Evolutionary conservation across 345 rosid species (phyloP).

Genomic region (Camelina sativa): DNA sequence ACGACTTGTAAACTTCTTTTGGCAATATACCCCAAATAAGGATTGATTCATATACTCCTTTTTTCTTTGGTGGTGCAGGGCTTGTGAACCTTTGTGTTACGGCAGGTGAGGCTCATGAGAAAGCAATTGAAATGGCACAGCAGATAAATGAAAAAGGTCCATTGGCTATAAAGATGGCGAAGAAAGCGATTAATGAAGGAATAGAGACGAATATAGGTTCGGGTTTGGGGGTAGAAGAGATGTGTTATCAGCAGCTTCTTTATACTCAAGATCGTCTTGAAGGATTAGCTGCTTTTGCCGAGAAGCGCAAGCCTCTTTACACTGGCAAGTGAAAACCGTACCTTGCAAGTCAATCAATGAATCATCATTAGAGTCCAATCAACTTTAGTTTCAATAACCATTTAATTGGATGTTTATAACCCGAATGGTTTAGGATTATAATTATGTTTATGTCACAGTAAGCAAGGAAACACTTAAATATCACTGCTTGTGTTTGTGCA

Average conservation of each 20-base stretch:
- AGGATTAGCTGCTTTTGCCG: slow-evolving; percentile 90
- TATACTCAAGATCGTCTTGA: slow-evolving; percentile 81
- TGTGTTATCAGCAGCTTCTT: slow-evolving; percentile 64
- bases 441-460: background rate
- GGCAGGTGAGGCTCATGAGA: slow-evolving; percentile 70
- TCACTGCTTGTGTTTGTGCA: slow-evolving; percentile 20
- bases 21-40: background rate
- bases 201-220: slow-evolving; percentile 59
- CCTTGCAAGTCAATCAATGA: background rate
- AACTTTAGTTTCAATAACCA: slow-evolving; percentile 5
- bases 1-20: background rate
- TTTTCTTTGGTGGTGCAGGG: slow-evolving; percentile 47
- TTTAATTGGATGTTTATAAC: slow-evolving; percentile 15
- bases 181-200: slow-evolving; percentile 78
- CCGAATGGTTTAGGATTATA: slow-evolving; percentile 15
- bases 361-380: background rate
- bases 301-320: slow-evolving; percentile 81
- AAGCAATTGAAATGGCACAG: slow-evolving; percentile 83
- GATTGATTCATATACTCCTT: background rate
- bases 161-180: slow-evolving; percentile 78
- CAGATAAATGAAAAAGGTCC: slow-evolving; percentile 92
- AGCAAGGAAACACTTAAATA: background rate
- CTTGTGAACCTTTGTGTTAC: slow-evolving; percentile 77
- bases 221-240: slow-evolving; percentile 76
- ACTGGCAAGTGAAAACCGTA: slow-evolving; percentile 48